phyloP scores from a whole-genome alignment of 495 filamentous ascomycete genomes.

The Podospora australis region DNA sequence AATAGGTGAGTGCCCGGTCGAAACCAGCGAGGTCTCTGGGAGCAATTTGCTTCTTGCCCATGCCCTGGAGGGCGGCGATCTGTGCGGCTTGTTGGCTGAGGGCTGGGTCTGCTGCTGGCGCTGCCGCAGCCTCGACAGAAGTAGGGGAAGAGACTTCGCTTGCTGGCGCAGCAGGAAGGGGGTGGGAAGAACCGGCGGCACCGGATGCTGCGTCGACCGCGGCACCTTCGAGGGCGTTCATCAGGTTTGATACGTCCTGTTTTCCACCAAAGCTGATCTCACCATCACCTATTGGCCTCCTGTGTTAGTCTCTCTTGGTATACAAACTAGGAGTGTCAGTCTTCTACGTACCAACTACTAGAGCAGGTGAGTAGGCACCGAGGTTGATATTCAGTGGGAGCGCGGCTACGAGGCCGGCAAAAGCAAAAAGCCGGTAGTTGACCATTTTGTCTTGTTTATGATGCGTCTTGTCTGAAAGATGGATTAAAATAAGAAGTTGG shows the following conservation, averaged over 20 bases:
- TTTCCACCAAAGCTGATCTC: slow-evolving; percentile 53
- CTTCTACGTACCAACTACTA: slow-evolving; percentile 31
- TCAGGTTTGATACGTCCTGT: slow-evolving; percentile 44
- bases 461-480: not conserved
- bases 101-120: slow-evolving; percentile 28
- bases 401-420: slow-evolving; percentile 39
- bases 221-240: slow-evolving; percentile 45
- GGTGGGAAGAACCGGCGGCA: slow-evolving; percentile 13
- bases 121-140: slow-evolving; percentile 14
- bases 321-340: not conserved
- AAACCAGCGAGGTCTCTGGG: slow-evolving; percentile 44
- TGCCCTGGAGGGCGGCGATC: slow-evolving; percentile 39
- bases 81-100: slow-evolving; percentile 35
- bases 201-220: slow-evolving; percentile 39
- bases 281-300: slow-evolving; percentile 51
- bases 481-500: slow-evolving; percentile 1
- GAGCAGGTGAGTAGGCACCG: slow-evolving; percentile 52
- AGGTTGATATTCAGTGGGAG: slow-evolving; percentile 57
- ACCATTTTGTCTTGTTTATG: slow-evolving; percentile 33
- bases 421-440: slow-evolving; percentile 32
- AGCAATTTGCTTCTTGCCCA: slow-evolving; percentile 46
- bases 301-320: slow-evolving; percentile 6
- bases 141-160: not conserved
- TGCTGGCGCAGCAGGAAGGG: slow-evolving; percentile 4
- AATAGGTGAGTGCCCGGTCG: slow-evolving; percentile 41